Conservation (phyloP, 202 grass and related monocot genomes). For the Musa balbisiana region DNA sequence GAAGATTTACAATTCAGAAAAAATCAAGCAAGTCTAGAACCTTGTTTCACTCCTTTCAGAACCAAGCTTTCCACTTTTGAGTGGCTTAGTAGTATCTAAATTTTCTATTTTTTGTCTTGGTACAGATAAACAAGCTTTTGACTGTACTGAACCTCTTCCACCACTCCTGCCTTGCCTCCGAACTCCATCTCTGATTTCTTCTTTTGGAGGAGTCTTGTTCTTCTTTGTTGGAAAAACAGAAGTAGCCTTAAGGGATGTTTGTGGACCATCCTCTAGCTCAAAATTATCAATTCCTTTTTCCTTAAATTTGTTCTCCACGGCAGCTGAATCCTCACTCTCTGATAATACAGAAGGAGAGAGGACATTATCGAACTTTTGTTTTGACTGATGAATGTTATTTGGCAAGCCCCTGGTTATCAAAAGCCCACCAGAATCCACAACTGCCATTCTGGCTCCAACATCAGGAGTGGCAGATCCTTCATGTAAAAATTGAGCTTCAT, state of each 20-base stretch:
- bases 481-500: conserved; percentile 41
- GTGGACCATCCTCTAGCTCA: conserved; percentile 31
- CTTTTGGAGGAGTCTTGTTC: conserved; percentile 60
- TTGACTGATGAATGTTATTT: conserved; percentile 31
- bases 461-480: conserved; percentile 53
- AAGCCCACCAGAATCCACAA: conserved; percentile 22
- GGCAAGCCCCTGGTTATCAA: conserved; percentile 20
- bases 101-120: conserved; percentile 50
- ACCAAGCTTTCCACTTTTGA: conserved; percentile 47
- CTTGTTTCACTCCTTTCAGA: conserved; percentile 55
- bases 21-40: conserved; percentile 29
- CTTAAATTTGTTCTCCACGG: conserved; percentile 43
- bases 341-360: conserved; percentile 55
- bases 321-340: conserved; percentile 64
- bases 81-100: conserved; percentile 41
- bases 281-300: conserved; percentile 35
- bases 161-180: conserved; percentile 55
- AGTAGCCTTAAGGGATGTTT: conserved; percentile 15
- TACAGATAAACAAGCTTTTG: conserved; percentile 40
- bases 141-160: conserved; percentile 42
- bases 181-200: conserved; percentile 61
- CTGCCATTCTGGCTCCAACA: conserved; percentile 35
- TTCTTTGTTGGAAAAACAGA: conserved; percentile 39
- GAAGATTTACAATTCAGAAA: background rate
- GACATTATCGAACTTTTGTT: conserved; percentile 38